Base-by-base conservation (phyloP, 768 basidiomycete species). In the Mycena haematopus region DNA sequence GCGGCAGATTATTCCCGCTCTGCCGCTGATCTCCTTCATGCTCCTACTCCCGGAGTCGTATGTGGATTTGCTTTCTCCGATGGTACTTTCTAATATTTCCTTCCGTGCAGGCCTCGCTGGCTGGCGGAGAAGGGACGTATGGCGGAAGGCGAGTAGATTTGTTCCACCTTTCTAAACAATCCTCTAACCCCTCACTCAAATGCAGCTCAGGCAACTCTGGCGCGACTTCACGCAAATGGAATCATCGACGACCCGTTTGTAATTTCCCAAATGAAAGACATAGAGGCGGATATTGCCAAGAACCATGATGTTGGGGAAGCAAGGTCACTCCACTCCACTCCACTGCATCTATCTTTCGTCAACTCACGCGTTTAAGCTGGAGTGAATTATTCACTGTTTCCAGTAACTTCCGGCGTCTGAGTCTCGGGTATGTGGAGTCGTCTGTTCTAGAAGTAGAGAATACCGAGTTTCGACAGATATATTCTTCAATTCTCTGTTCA, bases 401-500 rank as follows among this genome's bases (percentile, higher is more conserved):
- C 13, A 79, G 77, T 58, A 85, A 84, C 72, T 79, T 83, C 66
- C 78, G 82, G 6, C 73, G 83, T 11, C 70, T 84, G 1, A 69
- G 76, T 40, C 76, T 84, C 17, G 82, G 82, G 73, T 78, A 49
- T 27, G 72, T 72, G 15, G 11, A 31, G 56, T 53, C 71, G 75
- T n/a, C 49, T 22, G 3, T 47, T 29, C 14, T 19, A 8, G 19
- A 25, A 44, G 6, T 14, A 15, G 15, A 29, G 68, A 62, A 65
- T 62, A 66, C 66, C 40, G 5, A 53, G 1, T 24, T 6, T 19
- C 11, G 22, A 25, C 36, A 65, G 63, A 52, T 78, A 77, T 62
- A 80, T 82, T 44, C 72, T 82, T 1, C n/a, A n/a, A n/a, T 84
- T 84, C 68, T 82, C 82, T 9, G 83, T 85, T 10, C 86, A 87